Evolutionary conservation across 176 grass and related monocot species (phyloP), one percentile per base, ranked within the genome.

Genomic region (Alloteropsis semialata): DNA sequence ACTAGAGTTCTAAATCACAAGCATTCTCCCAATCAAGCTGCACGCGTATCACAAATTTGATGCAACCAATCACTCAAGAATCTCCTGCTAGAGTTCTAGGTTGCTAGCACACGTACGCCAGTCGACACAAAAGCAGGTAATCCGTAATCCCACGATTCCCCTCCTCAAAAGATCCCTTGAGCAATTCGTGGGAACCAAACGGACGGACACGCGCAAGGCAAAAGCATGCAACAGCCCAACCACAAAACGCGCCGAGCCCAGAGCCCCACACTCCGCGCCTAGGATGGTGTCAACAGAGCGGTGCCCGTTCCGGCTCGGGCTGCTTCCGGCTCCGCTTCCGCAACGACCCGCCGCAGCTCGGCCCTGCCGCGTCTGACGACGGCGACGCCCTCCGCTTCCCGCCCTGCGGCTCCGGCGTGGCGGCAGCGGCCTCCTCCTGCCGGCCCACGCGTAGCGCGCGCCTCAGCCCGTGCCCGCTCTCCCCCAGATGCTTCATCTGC

Each of bases 261-360:
- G n/a, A 6, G 7, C 18, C 59, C n/a, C n/a, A n/a, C n/a, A n/a
- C n/a, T n/a, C n/a, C n/a, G n/a, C n/a, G n/a, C n/a, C n/a, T n/a
- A n/a, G 8, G 1, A n/a, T n/a, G 21, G 0, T 8, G 54, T 89
- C 56, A 90, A 57, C 22, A 66, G 57, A 49, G 73, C 0, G 88
- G 83, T 13, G 88, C 50, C 22, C 79, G 88, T n/a, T 18, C n/a
- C 17, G 88, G 84, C 65, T 32, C 57, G 14, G 24, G 10, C 73
- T 90, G 88, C 49, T 90, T 90, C 5, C 83, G 88, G 8, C 78
- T 72, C 45, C 88, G 65, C 83, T 78, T 86, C 79, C 83, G 65
- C 29, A 65, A 58, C 73, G 88, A 67, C 38, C 84, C 79, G 30
- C 73, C 65, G 22, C 79, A 78, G 19, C 88, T 73, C 65, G 78